Evolutionary conservation across 148 eudicot species (phyloP).

Genomic region (Persicaria maculosa): DNA sequence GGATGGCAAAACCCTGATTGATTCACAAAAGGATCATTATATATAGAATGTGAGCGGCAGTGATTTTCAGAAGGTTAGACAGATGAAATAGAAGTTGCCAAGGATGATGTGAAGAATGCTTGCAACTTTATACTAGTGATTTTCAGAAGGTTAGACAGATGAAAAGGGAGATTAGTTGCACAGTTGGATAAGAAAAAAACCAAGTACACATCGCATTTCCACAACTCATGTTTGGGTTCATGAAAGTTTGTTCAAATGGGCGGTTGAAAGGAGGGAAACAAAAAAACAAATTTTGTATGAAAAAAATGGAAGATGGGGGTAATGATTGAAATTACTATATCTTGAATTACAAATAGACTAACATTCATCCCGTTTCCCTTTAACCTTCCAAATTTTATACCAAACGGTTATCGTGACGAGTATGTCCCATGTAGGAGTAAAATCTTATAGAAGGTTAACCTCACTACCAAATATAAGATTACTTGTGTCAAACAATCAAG

Average conservation of each 20-base stretch:
- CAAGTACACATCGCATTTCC: background rate
- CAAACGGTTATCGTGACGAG: background rate
- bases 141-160: background rate
- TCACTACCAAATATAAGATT: background rate
- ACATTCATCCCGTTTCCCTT: no score
- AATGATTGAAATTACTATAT: no score
- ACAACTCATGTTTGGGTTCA: background rate
- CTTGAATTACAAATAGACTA: no score
- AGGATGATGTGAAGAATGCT: background rate
- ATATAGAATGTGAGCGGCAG: background rate
- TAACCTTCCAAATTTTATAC: no score
- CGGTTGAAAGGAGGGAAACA: no score
- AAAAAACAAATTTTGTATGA: no score
- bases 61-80: background rate
- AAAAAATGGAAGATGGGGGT: no score
- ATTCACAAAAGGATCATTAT: background rate
- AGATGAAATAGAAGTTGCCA: background rate
- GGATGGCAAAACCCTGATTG: slow-evolving; percentile 78
- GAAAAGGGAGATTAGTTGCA: background rate
- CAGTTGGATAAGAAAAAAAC: background rate
- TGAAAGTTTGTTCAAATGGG: no score
- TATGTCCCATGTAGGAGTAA: background rate
- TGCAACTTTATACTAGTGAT: background rate
- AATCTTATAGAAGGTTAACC: background rate
- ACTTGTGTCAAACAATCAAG: background rate